Evolutionary conservation across 352 stramenopile species (phyloP).

Genomic region (Phytophthora pseudosyringae): DNA sequence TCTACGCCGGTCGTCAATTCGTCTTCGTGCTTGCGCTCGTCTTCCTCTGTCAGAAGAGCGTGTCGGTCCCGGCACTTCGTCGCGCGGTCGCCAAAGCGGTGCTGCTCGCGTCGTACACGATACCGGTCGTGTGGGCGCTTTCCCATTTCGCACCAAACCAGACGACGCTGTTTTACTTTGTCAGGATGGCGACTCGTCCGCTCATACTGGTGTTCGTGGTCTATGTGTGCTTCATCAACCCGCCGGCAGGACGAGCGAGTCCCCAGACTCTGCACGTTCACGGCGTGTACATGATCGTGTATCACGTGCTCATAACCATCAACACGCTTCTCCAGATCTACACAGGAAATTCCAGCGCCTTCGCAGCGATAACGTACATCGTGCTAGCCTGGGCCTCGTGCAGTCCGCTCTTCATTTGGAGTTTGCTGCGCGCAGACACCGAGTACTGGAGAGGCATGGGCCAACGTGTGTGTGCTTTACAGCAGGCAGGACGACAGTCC

Average conservation of each 20-base stretch:
- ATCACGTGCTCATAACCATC: constrained; percentile 33
- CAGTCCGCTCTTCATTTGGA: constrained; percentile 55
- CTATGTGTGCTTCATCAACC: constrained; percentile 41
- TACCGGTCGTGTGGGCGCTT: constrained; percentile 46
- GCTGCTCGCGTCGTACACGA: constrained; percentile 52
- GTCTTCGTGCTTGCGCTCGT: constrained; percentile 57
- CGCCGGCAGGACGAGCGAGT: constrained; percentile 43
- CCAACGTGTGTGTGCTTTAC: constrained; percentile 43
- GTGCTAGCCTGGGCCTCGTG: constrained; percentile 35
- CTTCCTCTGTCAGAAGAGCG: constrained; percentile 70
- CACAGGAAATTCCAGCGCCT: background rate
- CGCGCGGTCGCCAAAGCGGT: constrained; percentile 48
- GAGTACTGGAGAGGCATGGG: constrained; percentile 55
- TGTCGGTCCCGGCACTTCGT: constrained; percentile 57
- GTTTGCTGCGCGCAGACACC: constrained; percentile 57
- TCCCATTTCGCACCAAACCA: constrained; percentile 15
- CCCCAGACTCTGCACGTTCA: constrained; percentile 32
- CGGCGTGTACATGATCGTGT: constrained; percentile 40
- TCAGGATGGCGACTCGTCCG: constrained; percentile 20
- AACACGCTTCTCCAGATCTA: constrained; percentile 30
- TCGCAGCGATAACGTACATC: constrained; percentile 29
- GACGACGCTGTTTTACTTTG: constrained; percentile 32
- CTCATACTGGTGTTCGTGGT: constrained; percentile 38
- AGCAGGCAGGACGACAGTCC: constrained; percentile 15
- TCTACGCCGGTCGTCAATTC: constrained; percentile 62